Conservation (phyloP, 2,329 filamentous ascomycete species). For the Colletotrichum brevisporum region DNA sequence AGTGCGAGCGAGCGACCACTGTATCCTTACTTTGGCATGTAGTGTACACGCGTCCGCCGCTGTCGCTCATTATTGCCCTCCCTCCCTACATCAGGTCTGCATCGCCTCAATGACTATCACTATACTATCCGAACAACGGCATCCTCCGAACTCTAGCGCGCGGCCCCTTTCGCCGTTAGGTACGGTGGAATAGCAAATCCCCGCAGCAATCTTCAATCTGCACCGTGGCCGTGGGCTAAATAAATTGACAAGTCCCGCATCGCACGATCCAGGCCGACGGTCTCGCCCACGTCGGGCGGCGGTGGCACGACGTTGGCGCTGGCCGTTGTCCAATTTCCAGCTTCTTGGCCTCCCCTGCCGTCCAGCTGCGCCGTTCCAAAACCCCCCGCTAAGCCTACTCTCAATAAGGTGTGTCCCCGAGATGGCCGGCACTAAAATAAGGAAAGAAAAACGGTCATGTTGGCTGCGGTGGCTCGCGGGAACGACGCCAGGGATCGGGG, state of each 20-base stretch:
- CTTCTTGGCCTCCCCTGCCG: conserved; percentile 28
- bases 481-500: conserved; percentile 26
- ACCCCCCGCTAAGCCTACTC: conserved; percentile 22
- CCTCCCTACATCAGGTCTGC: too few relatives aligned
- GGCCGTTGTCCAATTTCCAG: conserved; percentile 30
- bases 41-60: neutral
- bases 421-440: conserved; percentile 22
- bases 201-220: conserved; percentile 5
- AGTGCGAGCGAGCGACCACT: neutral
- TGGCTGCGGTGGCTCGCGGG: conserved; percentile 19
- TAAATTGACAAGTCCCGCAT: conserved; percentile 8
- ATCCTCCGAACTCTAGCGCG: conserved; percentile 7
- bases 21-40: neutral
- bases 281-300: conserved; percentile 23
- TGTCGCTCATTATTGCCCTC: neutral
- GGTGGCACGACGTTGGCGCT: conserved; percentile 29
- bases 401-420: conserved; percentile 24
- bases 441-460: neutral
- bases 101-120: too few relatives aligned
- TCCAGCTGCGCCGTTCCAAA: neutral
- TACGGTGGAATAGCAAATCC: neutral
- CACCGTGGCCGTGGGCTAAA: too few relatives aligned
- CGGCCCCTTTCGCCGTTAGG: neutral
- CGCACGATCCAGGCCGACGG: conserved; percentile 15
- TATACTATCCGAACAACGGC: neutral